These are phyloP conservation scores for Ceratocystis eucalypticola DNA, from an alignment of 2,329 filamentous ascomycete genomes.

Conservation along the genomic window DNA sequence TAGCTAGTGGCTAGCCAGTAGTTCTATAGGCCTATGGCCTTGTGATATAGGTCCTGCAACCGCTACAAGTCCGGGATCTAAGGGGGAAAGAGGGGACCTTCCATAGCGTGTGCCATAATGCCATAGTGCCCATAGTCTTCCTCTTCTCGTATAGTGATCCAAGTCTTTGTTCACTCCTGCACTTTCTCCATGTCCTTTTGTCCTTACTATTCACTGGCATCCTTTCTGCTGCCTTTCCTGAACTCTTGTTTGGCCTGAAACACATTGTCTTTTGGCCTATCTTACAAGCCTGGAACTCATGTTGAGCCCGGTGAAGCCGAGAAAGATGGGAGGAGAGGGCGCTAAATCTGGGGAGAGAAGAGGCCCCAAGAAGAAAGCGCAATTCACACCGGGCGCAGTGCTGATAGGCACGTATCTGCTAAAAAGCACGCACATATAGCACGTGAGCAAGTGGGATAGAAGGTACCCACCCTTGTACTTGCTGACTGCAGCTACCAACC, in stretches of 20 bases:
- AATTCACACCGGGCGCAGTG: neutral
- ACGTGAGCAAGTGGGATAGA: neutral
- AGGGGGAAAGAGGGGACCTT: neutral
- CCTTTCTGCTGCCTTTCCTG: neutral
- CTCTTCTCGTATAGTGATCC: neutral
- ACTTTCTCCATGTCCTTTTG: neutral
- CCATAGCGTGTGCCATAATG: neutral
- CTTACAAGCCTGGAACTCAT: neutral
- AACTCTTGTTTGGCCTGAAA: neutral
- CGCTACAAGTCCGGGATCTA: neutral
- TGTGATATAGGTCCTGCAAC: neutral
- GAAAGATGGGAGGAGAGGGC: neutral
- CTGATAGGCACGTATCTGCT: neutral
- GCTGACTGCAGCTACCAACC: no score
- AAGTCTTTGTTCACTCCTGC: slow-evolving; percentile 1
- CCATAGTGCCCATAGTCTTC: slow-evolving; percentile 3
- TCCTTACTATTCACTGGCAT: neutral
- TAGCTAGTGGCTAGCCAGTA: neutral
- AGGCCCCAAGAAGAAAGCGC: neutral
- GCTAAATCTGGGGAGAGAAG: neutral
- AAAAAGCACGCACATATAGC: neutral
- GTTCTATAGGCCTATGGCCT: neutral
- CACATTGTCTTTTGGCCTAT: neutral
- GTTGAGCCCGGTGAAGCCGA: slow-evolving; percentile 3
- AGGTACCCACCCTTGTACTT: neutral